Base-by-base conservation (phyloP, 1,284 basidiomycete species). In the Omphalotus olearius region DNA sequence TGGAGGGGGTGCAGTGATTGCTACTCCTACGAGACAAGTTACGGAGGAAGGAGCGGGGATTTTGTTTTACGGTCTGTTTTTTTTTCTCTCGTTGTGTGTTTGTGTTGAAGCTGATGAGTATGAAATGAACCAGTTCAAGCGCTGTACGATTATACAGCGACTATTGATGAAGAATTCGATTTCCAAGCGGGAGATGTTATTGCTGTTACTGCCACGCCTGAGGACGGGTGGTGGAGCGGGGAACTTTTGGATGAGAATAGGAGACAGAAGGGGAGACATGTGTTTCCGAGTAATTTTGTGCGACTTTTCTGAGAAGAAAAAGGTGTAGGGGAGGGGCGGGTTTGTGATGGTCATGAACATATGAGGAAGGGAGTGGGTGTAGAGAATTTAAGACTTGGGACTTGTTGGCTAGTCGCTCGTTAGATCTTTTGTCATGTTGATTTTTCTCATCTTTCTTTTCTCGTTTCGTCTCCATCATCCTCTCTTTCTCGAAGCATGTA, bases 271-370 rank as follows among this genome's bases (percentile, higher is more conserved):
- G 93, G 93, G 11, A 75, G 87, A 49, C 86, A 90, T 61, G 85
- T 93, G 57, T 95, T 97, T 80, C 93, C 93, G 45, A 93, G 91
- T 69, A 96, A 96, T 67, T 95, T 95, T 66, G 85, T 92, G 51
- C 82, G 83, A 63, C 66, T 89, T 60, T 86, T 87, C 70, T 87
- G 66, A 56, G 45, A 5, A 39, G 11, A 33, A 28, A 16, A 18
- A 46, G 18, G 10, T 16, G 45, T 6, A 20, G 45, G 45, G 17
- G 11, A 16, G 43, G 28, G 43, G 25, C n/a, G 23, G 23, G 23
- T 23, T 23, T 5, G 23, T 5, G 23, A 3, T 23, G 23, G 23
- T 23, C 5, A 23, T 23, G 23, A 23, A 23, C 23, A 23, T 5
- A 23, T 23, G 23, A 23, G 5, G 3, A 23, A 23, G 23, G 2